Evolutionary conservation across 2,329 filamentous ascomycete genomes (phyloP).

Genomic region (Botrytis medusae): DNA sequence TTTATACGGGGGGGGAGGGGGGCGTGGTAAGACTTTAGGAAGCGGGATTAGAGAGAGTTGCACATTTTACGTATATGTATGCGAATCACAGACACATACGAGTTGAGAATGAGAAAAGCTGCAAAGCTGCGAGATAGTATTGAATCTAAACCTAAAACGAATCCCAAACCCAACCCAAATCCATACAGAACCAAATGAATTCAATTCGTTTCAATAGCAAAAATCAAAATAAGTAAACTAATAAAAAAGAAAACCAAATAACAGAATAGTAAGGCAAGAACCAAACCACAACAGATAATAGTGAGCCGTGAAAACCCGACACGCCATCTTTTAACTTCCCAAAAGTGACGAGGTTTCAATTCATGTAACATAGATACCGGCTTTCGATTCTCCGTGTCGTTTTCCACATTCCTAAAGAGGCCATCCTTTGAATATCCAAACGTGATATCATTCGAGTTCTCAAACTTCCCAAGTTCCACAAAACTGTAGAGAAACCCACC

Average conservation of each 20-base stretch:
- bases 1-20: background rate
- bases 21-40: background rate
- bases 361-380: background rate
- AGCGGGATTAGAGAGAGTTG: background rate
- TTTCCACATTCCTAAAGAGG: background rate
- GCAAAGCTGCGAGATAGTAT: background rate
- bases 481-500: background rate
- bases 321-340: background rate
- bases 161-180: background rate
- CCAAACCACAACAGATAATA: background rate
- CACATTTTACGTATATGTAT: background rate
- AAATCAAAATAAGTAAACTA: background rate
- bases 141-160: background rate
- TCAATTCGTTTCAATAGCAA: background rate
- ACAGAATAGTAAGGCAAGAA: background rate
- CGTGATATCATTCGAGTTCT: background rate
- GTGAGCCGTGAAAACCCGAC: background rate
- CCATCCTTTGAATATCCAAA: background rate
- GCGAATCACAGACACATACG: background rate
- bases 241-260: background rate
- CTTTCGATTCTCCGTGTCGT: background rate
- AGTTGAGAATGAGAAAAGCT: too few species aligned
- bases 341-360: background rate
- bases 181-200: background rate
- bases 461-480: background rate